Conservation (phyloP, 768 basidiomycete genomes). For the Boletus speciosus region DNA sequence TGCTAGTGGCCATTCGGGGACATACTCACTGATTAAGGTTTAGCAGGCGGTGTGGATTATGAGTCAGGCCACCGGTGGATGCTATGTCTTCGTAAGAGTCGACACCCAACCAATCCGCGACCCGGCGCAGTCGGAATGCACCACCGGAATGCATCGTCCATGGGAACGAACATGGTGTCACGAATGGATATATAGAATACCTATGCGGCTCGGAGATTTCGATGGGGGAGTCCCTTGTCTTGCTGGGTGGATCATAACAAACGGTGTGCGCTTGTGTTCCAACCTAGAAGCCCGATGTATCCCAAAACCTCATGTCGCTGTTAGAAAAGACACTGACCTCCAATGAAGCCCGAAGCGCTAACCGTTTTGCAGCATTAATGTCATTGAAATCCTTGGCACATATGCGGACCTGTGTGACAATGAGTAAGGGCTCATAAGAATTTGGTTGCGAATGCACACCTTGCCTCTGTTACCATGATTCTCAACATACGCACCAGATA, state of each 20-base stretch:
- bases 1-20: not conserved
- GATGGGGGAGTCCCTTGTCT: slow-evolving; percentile 24
- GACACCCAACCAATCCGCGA: slow-evolving; percentile 56
- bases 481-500: slow-evolving; percentile 62
- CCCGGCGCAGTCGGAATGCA: slow-evolving; percentile 58
- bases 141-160: slow-evolving; percentile 44
- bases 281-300: slow-evolving; percentile 10
- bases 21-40: slow-evolving; percentile 36
- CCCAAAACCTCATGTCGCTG: slow-evolving; percentile 2
- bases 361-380: slow-evolving; percentile 45
- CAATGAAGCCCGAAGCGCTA: slow-evolving; percentile 48
- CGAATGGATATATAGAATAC: slow-evolving; percentile 71
- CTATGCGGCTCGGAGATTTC: slow-evolving; percentile 32
- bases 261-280: slow-evolving; percentile 16
- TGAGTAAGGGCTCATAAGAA: not conserved
- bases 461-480: slow-evolving; percentile 43
- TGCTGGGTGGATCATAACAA: slow-evolving; percentile 31
- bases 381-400: slow-evolving; percentile 44
- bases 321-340: slow-evolving; percentile 40
- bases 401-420: slow-evolving; percentile 47
- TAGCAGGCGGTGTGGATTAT: slow-evolving; percentile 33
- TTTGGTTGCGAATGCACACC: slow-evolving; percentile 32
- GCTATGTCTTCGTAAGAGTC: slow-evolving; percentile 33
- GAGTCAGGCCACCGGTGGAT: slow-evolving; percentile 38
- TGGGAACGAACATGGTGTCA: slow-evolving; percentile 45